phyloP scores from a whole-genome alignment of 2,329 filamentous ascomycete species.

The Passalora sequoiae region DNA sequence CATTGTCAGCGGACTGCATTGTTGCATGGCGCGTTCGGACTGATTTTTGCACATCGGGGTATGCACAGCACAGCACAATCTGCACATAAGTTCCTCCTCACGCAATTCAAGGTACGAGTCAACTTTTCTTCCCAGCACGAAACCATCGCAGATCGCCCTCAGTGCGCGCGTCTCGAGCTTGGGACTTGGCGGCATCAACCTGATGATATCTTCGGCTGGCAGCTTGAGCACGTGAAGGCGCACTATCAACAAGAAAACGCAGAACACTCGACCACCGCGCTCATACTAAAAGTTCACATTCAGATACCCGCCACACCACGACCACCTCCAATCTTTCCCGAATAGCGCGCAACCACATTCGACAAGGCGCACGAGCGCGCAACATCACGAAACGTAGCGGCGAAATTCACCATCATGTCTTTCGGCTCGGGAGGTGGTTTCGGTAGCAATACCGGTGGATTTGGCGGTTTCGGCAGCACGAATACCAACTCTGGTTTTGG shows the following conservation, averaged over 20 bases:
- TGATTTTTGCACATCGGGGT: slow-evolving; percentile 1
- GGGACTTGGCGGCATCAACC: no score
- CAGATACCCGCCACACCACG: not conserved
- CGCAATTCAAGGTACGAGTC: slow-evolving; percentile 4
- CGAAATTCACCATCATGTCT: slow-evolving; percentile 14
- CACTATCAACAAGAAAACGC: no score
- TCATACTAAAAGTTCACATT: not conserved
- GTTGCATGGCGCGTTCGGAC: not conserved
- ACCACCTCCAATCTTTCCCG: not conserved
- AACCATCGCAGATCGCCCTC: not conserved
- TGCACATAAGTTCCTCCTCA: no score
- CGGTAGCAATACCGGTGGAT: slow-evolving; percentile 22
- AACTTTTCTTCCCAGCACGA: not conserved
- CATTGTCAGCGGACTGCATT: not conserved
- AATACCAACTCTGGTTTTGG: slow-evolving; percentile 21
- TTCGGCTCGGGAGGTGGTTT: slow-evolving; percentile 15
- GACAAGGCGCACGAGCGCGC: not conserved
- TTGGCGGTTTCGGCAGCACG: slow-evolving; percentile 17
- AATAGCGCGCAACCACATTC: not conserved
- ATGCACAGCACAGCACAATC: not conserved
- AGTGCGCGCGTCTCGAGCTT: not conserved
- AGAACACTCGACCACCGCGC: no score
- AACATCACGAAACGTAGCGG: not conserved
- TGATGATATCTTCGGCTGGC: no score
- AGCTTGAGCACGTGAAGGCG: no score